Base-by-base conservation (phyloP, 805 yeast genomes). In the Zygosaccharomyces siamensis region DNA sequence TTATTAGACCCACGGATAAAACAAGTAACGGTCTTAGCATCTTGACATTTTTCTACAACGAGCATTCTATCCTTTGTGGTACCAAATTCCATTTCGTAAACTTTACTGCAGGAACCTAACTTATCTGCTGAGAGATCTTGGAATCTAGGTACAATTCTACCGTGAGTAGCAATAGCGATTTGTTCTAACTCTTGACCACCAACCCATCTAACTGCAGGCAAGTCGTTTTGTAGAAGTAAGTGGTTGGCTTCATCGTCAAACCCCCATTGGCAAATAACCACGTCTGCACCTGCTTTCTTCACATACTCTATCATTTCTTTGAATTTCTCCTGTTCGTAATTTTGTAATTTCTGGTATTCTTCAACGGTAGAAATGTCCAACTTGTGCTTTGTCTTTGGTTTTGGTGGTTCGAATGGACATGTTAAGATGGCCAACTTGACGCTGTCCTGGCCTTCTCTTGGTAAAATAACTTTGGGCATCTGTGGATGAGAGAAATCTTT, bases 391-490 rank as follows among this genome's bases (percentile, higher is more conserved):
- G 99, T 93, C 74, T 93, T 93, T 58, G 99, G 99, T 73, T 93
- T 93, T 61, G 99, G 99, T 36, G 99, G 99, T 75, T 93, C 99
- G 66, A 93, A 93, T 60, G 99, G 98, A 74, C 98, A 92, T 2
- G 99, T 93, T 65, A 93, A 77, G 57, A 93, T 92, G 43, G 98
- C 98, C 52, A 93, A 77, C 67, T 87, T 89, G 55, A 89, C 95
- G 68, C 89, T 85, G 3, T 61, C 59, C 45, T 69, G 64, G 8
- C 67, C 68, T 4, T 60, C 67, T 18, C 54, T 59, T 24, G 70
- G 64, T 24, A 52, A 26, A 40, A 92, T 77, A 46, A 69, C 67
- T 64, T 88, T 88, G 45, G 96, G 93, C 99, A 93, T 93, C 71
- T 93, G 99, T 3, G 98, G 97, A 69, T 93, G 99, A 1, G 97